phyloP scores from a whole-genome alignment of 2,329 filamentous ascomycete genomes.

The Colletotrichum sp. region DNA sequence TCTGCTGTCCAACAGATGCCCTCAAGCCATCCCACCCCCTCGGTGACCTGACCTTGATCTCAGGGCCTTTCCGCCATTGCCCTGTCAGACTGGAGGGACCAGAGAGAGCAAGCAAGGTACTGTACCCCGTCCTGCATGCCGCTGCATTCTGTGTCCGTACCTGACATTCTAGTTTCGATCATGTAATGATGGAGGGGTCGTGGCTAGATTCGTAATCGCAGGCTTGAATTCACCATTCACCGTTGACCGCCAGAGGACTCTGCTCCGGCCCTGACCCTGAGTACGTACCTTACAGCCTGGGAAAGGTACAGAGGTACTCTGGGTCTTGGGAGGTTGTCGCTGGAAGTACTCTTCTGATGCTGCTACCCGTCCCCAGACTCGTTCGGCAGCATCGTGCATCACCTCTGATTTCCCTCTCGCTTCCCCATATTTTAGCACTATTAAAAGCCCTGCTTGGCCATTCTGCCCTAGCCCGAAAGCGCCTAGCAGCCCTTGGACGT shows the following conservation, averaged over 20 bases:
- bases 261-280: not conserved
- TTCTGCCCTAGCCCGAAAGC: not conserved
- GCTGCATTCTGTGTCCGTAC: constrained; percentile 15
- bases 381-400: constrained; percentile 15
- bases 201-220: constrained; percentile 13
- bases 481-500: not conserved
- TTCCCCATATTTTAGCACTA: constrained; percentile 19
- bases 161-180: constrained; percentile 18
- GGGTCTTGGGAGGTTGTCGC: not conserved
- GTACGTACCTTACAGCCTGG: not conserved
- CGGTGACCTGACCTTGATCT: not conserved
- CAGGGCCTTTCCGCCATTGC: not conserved
- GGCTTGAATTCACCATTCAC: constrained; percentile 14
- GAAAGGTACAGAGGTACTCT: not conserved
- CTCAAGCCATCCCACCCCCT: not conserved
- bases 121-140: not conserved
- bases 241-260: not conserved
- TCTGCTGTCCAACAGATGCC: not conserved
- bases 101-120: not conserved
- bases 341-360: not conserved
- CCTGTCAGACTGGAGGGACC: not conserved
- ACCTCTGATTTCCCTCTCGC: not conserved
- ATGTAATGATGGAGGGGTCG: constrained; percentile 15
- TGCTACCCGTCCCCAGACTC: constrained; percentile 5
- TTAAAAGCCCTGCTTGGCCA: constrained; percentile 10